phyloP scores from a whole-genome alignment of 768 basidiomycete species.

The Mycena maculata region DNA sequence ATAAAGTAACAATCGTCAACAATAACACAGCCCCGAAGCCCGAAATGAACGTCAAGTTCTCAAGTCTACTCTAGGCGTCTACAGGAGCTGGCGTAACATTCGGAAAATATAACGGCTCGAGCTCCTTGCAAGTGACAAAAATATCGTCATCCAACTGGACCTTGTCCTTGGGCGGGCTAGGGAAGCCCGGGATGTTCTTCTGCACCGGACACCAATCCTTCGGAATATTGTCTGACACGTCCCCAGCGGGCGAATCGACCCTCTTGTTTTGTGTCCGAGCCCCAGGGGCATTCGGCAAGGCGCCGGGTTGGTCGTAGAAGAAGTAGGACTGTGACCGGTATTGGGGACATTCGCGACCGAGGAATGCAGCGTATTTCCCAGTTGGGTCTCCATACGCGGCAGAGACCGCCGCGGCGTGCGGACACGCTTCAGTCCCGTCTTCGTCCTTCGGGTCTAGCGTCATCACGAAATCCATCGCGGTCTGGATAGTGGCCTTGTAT shows the following conservation, averaged over 20 bases:
- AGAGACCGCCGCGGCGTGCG: conserved; percentile 63
- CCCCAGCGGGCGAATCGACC: conserved; percentile 21
- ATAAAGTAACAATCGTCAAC: no score
- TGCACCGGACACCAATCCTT: conserved; percentile 47
- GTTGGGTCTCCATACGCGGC: conserved; percentile 66
- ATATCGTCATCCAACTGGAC: conserved; percentile 57
- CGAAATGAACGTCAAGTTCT: no score
- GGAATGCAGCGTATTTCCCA: conserved; percentile 59
- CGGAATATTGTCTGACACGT: neutral
- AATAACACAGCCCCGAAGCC: no score
- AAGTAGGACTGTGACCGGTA: conserved; percentile 56
- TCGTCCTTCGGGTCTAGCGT: conserved; percentile 53
- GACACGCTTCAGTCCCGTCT: conserved; percentile 54
- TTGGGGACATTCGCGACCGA: conserved; percentile 45
- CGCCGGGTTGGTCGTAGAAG: conserved; percentile 60
- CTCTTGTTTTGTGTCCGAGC: conserved; percentile 38
- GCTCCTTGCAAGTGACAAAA: conserved; percentile 56
- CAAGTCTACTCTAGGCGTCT: no score
- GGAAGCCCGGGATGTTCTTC: no score
- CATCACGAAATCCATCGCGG: conserved; percentile 63
- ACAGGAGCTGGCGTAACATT: conserved; percentile 25
- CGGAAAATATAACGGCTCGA: conserved; percentile 51
- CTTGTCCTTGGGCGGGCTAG: conserved; percentile 35
- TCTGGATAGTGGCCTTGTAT: conserved; percentile 64
- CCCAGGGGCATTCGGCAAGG: conserved; percentile 52